Base-by-base conservation (phyloP, 192 early-diverging fungal genomes). In the Gaertneriomyces semiglobifer region DNA sequence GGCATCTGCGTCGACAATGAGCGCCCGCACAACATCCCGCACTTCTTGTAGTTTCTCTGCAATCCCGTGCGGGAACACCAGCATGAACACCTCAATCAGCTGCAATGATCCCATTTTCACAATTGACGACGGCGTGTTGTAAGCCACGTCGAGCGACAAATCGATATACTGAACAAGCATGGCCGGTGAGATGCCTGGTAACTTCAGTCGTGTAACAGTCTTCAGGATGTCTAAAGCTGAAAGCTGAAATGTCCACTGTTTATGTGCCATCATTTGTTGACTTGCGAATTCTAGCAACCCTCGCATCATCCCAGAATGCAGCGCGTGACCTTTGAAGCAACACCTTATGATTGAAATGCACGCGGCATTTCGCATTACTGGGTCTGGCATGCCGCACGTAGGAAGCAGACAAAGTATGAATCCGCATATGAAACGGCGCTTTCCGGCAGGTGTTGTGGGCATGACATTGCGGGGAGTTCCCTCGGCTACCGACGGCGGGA, bases 241-340 rank as follows among this genome's bases (percentile, higher is more conserved):
- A 77, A 84, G 58, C 60, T 86, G 81, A 54, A 73, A 86, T 4
- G 76, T 78, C 78, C 79, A 82, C 42, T 81, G 74, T 57, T 86
- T 86, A 51, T 78, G 72, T 2, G 69, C 59, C 18, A 86, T 54
- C 78, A 86, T 81, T 45, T 85, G 80, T 60, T 78, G 69, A 38
- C 74, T 78, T 7, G 77, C 74, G 67, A 66, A 79, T 63, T 86
- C 80, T 25, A 86, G 53, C 5, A 86, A 64, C 6, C 82, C 74
- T 6, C 78, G 66, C 66, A 86, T 40, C 53, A 82, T 79, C 20
- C 59, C 77, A 5, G 76, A 67, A 41, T 76, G 63, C 19, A 71
- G 57, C 8, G 61, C 47, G 14, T 67, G 71, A 16, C 68, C 66
- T 16, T 75, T 59, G 69, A 86, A 82, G 44, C 81, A 82, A 25